These are phyloP conservation scores for Fraxinus angustifolia DNA, from an alignment of 305 asterid species.

Conservation along the genomic window DNA sequence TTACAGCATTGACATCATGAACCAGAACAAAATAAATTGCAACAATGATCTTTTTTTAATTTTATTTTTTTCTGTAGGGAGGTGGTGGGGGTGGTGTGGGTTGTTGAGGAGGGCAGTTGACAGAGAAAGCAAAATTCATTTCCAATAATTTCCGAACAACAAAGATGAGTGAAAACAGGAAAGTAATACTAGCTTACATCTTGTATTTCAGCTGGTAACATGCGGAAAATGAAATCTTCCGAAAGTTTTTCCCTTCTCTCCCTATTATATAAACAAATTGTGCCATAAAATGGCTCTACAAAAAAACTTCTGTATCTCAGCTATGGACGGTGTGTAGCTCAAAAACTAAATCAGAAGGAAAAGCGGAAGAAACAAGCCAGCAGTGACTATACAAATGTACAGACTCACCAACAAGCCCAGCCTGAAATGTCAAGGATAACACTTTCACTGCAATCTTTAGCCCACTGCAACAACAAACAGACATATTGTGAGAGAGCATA, in stretches of 20 bases:
- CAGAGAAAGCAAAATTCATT: conserved; percentile 6
- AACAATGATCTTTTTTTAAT: neutral
- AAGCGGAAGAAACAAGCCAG: conserved; percentile 16
- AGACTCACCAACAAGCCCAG: conserved; percentile 95
- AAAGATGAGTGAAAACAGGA: conserved; percentile 19
- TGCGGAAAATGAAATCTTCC: conserved; percentile 81
- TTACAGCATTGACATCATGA: neutral
- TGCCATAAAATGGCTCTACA: conserved; percentile 99
- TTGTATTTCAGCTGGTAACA: conserved; percentile 65
- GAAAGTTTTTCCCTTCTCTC: conserved; percentile 99
- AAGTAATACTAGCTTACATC: conserved; percentile 59
- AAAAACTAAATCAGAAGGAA: conserved; percentile 14
- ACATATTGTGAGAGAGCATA: conserved; percentile 14
- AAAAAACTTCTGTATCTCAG: conserved; percentile 66
- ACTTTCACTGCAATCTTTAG: conserved; percentile 95
- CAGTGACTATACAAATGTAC: conserved; percentile 21
- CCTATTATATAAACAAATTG: conserved; percentile 92
- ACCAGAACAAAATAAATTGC: conserved; percentile 14
- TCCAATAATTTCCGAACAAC: neutral
- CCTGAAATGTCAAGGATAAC: conserved; percentile 86
- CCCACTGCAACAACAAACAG: conserved; percentile 60
- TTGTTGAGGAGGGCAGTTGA: neutral
- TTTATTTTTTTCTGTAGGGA: neutral
- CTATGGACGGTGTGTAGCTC: conserved; percentile 25
- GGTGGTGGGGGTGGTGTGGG: neutral